These are phyloP conservation scores for Colletotrichum tropicicola DNA, from an alignment of 2,329 filamentous ascomycete species.

Conservation along the genomic window DNA sequence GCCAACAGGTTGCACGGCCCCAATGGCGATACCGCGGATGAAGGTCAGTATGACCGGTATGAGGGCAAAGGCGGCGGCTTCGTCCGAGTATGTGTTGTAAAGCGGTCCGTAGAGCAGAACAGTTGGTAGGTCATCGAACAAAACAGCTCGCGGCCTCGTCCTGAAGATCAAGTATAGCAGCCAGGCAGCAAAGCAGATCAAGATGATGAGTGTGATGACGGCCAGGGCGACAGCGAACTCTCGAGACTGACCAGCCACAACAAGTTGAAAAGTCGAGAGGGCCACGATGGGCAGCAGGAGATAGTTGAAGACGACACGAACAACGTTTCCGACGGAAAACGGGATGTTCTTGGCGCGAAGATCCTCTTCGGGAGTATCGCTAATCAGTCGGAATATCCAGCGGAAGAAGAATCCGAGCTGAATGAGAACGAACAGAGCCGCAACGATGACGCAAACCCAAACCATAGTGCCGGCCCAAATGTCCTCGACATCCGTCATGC, in stretches of 20 bases:
- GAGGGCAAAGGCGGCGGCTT: conserved; percentile 88
- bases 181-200: conserved; percentile 81
- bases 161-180: conserved; percentile 82
- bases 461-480: conserved; percentile 95
- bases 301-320: conserved; percentile 92
- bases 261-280: conserved; percentile 90
- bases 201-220: conserved; percentile 75
- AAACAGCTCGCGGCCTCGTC: conserved; percentile 82
- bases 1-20: conserved; percentile 90
- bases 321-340: conserved; percentile 80
- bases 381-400: conserved; percentile 78
- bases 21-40: conserved; percentile 87
- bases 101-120: conserved; percentile 90
- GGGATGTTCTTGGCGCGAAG: conserved; percentile 91
- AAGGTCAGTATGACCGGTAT: conserved; percentile 87
- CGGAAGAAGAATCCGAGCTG: conserved; percentile 81
- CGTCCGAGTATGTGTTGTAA: conserved; percentile 97
- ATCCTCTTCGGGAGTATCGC: conserved; percentile 82
- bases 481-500: conserved; percentile 79
- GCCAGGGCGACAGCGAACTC: conserved; percentile 78
- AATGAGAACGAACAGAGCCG: conserved; percentile 70
- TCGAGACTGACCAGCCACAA: conserved; percentile 75
- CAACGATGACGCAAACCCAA: conserved; percentile 85
- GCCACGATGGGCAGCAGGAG: conserved; percentile 89
- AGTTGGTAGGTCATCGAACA: conserved; percentile 93